Evolutionary conservation across 495 filamentous ascomycete genomes (phyloP).

Genomic region (Trichoderma erinaceum): DNA sequence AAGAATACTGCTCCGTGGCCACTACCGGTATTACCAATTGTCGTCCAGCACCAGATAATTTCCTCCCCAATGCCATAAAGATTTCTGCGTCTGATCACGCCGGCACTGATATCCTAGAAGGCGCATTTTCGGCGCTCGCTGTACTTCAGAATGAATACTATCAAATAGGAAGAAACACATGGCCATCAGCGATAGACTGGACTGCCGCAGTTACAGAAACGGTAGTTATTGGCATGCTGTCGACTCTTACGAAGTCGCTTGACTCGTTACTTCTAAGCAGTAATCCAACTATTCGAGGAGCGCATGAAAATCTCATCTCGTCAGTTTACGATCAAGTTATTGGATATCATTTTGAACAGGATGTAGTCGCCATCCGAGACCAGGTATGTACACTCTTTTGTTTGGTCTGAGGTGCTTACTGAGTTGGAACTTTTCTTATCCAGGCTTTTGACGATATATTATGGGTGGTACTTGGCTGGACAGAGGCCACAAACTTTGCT

Average conservation of each 20-base stretch:
- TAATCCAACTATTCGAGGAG: conserved; percentile 33
- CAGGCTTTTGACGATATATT: conserved; percentile 89
- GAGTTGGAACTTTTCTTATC: background rate
- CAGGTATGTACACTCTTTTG: conserved; percentile 33
- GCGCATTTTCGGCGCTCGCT: conserved; percentile 55
- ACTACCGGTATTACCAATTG: background rate
- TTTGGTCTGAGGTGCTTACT: background rate
- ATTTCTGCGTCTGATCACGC: background rate
- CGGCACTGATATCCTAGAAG: conserved; percentile 26
- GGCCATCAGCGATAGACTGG: conserved; percentile 90
- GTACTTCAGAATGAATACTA: conserved; percentile 78
- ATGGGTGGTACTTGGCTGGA: conserved; percentile 93
- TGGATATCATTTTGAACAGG: conserved; percentile 81
- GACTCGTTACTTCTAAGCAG: conserved; percentile 20
- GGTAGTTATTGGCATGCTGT: conserved; percentile 63
- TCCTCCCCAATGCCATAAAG: background rate
- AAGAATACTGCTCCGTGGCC: background rate
- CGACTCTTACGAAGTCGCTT: conserved; percentile 49
- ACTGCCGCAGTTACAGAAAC: conserved; percentile 84
- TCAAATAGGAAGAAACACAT: conserved; percentile 67
- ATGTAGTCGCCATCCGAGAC: conserved; percentile 64
- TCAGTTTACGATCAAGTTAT: conserved; percentile 71
- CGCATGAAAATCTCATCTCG: conserved; percentile 68
- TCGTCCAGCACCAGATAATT: background rate
- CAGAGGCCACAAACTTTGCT: conserved; percentile 75